A percentile compares a stretch with the other conserved stretches of the same genome.
Conservation (phyloP, 768 basidiomycete species). For the Artomyces pyxidatus region DNA sequence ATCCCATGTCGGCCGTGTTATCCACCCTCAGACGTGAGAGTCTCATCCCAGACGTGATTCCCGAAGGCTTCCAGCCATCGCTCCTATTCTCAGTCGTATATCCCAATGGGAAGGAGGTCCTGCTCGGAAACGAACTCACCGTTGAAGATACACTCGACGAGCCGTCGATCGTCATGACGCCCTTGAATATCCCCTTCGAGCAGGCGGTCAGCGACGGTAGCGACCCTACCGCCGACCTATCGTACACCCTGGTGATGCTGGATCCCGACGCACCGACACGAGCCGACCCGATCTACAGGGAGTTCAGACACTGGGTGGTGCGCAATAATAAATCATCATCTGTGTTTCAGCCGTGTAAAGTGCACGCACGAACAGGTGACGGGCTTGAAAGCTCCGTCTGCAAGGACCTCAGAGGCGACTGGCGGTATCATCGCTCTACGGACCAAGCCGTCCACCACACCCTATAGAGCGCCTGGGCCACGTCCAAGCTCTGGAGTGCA, state of each 20-base stretch:
- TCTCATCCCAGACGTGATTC: slow-evolving; percentile 41
- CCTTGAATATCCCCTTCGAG: slow-evolving; percentile 27
- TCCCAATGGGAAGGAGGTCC: slow-evolving; percentile 31
- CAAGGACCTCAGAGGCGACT: slow-evolving; percentile 23
- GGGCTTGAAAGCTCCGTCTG: slow-evolving; percentile 30
- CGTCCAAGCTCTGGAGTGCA: slow-evolving; percentile 45
- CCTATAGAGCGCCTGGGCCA: slow-evolving; percentile 51
- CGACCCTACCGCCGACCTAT: slow-evolving; percentile 22
- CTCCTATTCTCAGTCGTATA: slow-evolving; percentile 38
- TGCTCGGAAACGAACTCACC: slow-evolving; percentile 31
- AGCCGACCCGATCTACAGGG: slow-evolving; percentile 17
- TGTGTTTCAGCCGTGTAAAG: slow-evolving; percentile 21
- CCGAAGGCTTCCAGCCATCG: slow-evolving; percentile 24
- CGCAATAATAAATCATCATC: not conserved
- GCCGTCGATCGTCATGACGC: slow-evolving; percentile 39
- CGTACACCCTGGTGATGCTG: slow-evolving; percentile 35
- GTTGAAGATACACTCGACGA: slow-evolving; percentile 37
- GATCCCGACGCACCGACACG: slow-evolving; percentile 26
- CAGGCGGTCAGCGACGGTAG: slow-evolving; percentile 17
- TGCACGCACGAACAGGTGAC: slow-evolving; percentile 31
- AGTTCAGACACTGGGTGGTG: slow-evolving; percentile 26
- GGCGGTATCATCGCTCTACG: slow-evolving; percentile 32
- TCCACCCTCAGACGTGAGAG: slow-evolving; percentile 28
- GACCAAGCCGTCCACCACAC: slow-evolving; percentile 40
- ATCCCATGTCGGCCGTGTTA: slow-evolving; percentile 28